Evolutionary conservation across 2,329 filamentous ascomycete genomes (phyloP).

Genomic region (Xylariales sp.): DNA sequence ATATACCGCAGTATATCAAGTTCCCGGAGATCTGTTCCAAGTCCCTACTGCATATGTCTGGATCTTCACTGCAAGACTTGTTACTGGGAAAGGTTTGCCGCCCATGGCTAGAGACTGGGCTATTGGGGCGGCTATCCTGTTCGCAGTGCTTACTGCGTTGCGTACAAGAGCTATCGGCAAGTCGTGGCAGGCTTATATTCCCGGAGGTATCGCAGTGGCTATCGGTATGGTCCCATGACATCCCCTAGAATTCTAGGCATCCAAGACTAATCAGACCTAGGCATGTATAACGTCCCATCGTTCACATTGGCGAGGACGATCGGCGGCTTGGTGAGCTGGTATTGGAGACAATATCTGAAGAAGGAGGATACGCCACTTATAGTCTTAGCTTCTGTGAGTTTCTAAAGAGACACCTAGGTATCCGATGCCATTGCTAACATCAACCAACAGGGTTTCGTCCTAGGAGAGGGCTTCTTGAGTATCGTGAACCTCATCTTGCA

Average conservation of each 20-base stretch:
- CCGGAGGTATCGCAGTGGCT: conserved; percentile 92
- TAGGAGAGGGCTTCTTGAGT: conserved; percentile 87
- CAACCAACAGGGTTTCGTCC: conserved; percentile 66
- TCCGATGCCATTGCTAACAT: background rate
- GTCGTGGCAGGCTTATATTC: conserved; percentile 71
- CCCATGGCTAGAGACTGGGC: conserved; percentile 79
- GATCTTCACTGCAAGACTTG: conserved; percentile 92
- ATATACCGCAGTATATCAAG: conserved; percentile 80
- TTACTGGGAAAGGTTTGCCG: conserved; percentile 85
- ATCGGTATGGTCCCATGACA: conserved; percentile 56
- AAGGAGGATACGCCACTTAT: conserved; percentile 71
- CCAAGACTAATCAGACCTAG: conserved; percentile 34
- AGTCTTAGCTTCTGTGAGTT: conserved; percentile 68
- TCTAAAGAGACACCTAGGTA: background rate
- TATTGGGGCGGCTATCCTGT: conserved; percentile 67
- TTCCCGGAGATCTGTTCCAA: conserved; percentile 86
- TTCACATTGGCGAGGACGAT: conserved; percentile 87
- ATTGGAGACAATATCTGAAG: conserved; percentile 59
- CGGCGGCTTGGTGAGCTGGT: conserved; percentile 71
- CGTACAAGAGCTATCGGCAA: conserved; percentile 55
- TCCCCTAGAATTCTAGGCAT: background rate
- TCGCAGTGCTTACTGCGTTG: conserved; percentile 64
- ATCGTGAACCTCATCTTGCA: conserved; percentile 85
- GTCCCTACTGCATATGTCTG: conserved; percentile 94
- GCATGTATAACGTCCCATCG: conserved; percentile 96